phyloP scores from a whole-genome alignment of 192 early-diverging fungal species.

The Podochytrium sp. region DNA sequence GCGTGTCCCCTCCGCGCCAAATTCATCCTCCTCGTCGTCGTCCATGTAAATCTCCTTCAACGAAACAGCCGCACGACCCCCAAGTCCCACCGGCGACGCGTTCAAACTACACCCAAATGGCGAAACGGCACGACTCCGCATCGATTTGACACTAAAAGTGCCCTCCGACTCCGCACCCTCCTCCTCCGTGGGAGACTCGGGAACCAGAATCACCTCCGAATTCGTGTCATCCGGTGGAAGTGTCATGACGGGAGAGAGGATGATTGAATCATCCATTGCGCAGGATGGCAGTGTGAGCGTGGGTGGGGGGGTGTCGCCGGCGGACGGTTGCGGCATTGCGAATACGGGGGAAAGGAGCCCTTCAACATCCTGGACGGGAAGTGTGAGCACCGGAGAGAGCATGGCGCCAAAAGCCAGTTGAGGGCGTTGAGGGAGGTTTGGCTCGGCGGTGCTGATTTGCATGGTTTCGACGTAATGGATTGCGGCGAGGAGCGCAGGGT shows the following conservation, averaged over 20 bases:
- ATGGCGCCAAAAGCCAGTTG: not conserved
- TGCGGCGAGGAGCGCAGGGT: slow-evolving; percentile 14
- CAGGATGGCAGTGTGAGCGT: too few species aligned
- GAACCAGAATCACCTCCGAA: not conserved
- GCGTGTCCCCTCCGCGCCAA: too few species aligned
- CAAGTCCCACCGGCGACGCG: too few species aligned
- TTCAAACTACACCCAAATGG: too few species aligned
- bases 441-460: not conserved
- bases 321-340: not conserved
- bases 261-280: not conserved
- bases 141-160: too few species aligned
- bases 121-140: too few species aligned
- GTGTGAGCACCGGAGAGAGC: slow-evolving; percentile 14
- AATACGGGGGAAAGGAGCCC: not conserved
- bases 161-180: not conserved
- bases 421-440: not conserved
- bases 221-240: slow-evolving; percentile 14
- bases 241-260: not conserved
- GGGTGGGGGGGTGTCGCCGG: not conserved
- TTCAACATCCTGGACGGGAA: slow-evolving; percentile 6
- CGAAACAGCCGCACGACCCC: not conserved
- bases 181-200: too few species aligned
- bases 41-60: slow-evolving; percentile 26
- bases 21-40: too few species aligned
- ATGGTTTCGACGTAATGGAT: slow-evolving; percentile 19